Evolutionary conservation across 75 land plant species (phyloP), one percentile per base, ranked within the genome.

Genomic region (Pinus taeda): DNA sequence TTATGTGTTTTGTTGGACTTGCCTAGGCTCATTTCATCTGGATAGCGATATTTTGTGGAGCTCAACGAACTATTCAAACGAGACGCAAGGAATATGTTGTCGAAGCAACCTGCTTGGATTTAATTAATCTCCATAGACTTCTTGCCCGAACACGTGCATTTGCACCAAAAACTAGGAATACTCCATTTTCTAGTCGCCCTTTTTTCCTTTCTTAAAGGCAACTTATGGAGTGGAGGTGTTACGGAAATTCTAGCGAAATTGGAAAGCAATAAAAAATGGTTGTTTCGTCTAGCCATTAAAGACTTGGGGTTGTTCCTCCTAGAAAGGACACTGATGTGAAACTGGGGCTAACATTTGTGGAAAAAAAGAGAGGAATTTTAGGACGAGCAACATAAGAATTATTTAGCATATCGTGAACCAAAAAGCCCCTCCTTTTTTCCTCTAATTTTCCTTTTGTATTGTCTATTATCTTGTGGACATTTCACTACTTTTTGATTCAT

Each of bases 211-310:
- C 53, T n/a, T 42, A 24, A 5, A 69, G 72, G 72, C 55, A 18
- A 9, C 42, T 39, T 69, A 42, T 14, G 7, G n/a, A 8, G 1
- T 1, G 12, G 12, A 49, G 55, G 55, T 49, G 55, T 49, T 9
- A 9, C 45, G 3, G 49, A 6, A 37, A 37, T 11, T 21, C 22
- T 37, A 0, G 39, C 6, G 6, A 18, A 15, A 39, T 18, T 49
- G 55, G 59, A 53, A 26, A 73, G 74, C 2, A 73, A 29, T 15
- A 17, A 59, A 24, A 59, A 73, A 17, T 57, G 58, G 58, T 59
- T 55, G 59, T 73, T 73, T 59, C 59, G 56, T 18, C 74, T 73
- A 57, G 58, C 74, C 74, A 56, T 59, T 1, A 59, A 73, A 3
- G 36, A 29, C 59, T 24, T 11, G 74, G 33, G 62, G 59, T 55